Base-by-base conservation (phyloP, 2,329 filamentous ascomycete genomes). In the Geosmithia morbida region DNA sequence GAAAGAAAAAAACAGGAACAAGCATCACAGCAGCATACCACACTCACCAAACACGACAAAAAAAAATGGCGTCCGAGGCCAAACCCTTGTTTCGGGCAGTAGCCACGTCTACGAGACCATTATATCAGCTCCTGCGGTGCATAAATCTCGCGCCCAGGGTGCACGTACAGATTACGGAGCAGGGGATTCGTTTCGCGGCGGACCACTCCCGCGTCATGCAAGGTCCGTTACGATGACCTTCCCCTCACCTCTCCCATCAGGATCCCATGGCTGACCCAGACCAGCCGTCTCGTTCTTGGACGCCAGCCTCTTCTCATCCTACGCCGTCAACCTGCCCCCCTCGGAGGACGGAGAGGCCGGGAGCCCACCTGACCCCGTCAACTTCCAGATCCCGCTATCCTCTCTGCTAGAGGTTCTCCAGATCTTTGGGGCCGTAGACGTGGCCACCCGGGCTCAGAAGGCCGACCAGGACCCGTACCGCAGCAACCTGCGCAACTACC, bases 121-220 rank as follows among this genome's bases (percentile, higher is more conserved):
- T 92, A 26, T 83, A 83, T 58, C 78, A 73, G 64, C 73, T 71
- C 20, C 66, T 73, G 49, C 72, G 65, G 53, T 83, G 65, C 60
- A 83, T 76, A 62, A 73, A 66, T 59, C 78, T 72, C 67, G 71
- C 72, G 55, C 74, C 68, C 55, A 78, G 72, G 61, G 66, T 77
- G 49, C 66, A 77, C 60, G 66, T 80, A 53, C 85, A 90, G 60
- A 86, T 98, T 50, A 87, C 84, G 13, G 78, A 83, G 47, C 83
- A 92, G 53, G 89, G 89, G 10, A 74, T 98, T 52, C 81, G 87
- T 49, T 92, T 98, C 60, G 83, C 85, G 17, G 87, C 85, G 22
- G 88, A 96, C 57, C 86, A 96, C 58, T 81, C 85, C 11, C 82
- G 87, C 52, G 86, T 90, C 20, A 89, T 97, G 78, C 89, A 97